phyloP scores from a whole-genome alignment of 192 early-diverging fungal genomes.

The Geranomyces variabilis region DNA sequence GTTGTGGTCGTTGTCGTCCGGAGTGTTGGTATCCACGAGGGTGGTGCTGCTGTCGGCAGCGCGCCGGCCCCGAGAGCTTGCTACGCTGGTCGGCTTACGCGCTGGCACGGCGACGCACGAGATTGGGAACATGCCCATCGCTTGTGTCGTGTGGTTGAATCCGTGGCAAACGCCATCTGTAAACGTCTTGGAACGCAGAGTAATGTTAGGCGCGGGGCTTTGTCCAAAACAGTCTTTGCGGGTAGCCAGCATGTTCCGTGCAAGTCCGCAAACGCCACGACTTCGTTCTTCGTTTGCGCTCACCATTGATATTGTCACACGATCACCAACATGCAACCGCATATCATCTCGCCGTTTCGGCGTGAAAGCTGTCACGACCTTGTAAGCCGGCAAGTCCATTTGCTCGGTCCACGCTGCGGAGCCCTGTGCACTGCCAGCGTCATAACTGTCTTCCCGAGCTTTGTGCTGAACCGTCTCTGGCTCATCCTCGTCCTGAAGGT shows the following conservation, averaged over 20 bases:
- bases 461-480: too few relatives aligned
- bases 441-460: too few relatives aligned
- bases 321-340: slow-evolving; percentile 28
- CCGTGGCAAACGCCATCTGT: slow-evolving; percentile 39
- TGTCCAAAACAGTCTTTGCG: background rate
- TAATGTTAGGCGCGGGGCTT: background rate
- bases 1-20: too few relatives aligned
- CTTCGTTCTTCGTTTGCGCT: too few relatives aligned
- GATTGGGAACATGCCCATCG: slow-evolving; percentile 38
- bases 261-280: too few relatives aligned
- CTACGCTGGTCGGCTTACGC: background rate
- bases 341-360: slow-evolving; percentile 30
- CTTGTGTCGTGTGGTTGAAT: slow-evolving; percentile 31
- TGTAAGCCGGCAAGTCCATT: slow-evolving; percentile 28
- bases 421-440: too few relatives aligned
- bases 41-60: background rate
- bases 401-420: slow-evolving; percentile 4
- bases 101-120: slow-evolving; percentile 13
- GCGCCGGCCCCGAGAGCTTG: background rate
- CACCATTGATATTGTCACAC: slow-evolving; percentile 37
- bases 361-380: slow-evolving; percentile 19
- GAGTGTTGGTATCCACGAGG: background rate
- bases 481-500: too few relatives aligned
- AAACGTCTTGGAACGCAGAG: slow-evolving; percentile 23
- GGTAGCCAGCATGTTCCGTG: background rate